Conservation (phyloP, 495 filamentous ascomycete species). For the Trichoderma parareesei region DNA sequence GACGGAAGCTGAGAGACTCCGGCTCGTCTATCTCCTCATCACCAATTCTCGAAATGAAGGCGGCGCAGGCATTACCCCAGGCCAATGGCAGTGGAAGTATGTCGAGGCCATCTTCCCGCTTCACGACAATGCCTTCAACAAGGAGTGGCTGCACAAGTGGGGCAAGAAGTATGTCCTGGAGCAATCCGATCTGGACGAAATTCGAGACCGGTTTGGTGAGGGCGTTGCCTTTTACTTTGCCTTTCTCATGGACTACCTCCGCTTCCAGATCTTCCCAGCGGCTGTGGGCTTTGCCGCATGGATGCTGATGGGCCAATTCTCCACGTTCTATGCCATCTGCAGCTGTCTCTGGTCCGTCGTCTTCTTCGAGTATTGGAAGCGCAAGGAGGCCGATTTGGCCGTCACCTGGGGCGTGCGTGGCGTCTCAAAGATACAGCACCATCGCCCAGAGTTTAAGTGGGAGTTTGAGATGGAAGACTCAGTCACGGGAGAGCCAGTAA, state of each 20-base stretch:
- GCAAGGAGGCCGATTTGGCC: slow-evolving; percentile 82
- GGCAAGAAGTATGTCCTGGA: slow-evolving; percentile 71
- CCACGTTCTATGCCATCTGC: slow-evolving; percentile 70
- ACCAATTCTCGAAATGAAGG: slow-evolving; percentile 73
- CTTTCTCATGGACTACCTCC: slow-evolving; percentile 88
- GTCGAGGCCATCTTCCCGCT: slow-evolving; percentile 81
- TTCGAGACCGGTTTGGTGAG: slow-evolving; percentile 86
- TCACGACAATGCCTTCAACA: slow-evolving; percentile 83
- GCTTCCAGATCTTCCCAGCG: slow-evolving; percentile 77
- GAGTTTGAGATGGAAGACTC: slow-evolving; percentile 70
- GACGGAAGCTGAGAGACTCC: slow-evolving; percentile 79
- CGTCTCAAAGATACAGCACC: slow-evolving; percentile 72
- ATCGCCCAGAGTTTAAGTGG: slow-evolving; percentile 67
- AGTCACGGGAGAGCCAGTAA: slow-evolving; percentile 73
- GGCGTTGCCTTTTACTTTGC: slow-evolving; percentile 96
- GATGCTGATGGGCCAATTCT: slow-evolving; percentile 77
- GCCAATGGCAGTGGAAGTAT: slow-evolving; percentile 74
- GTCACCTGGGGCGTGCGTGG: slow-evolving; percentile 88
- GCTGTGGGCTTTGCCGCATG: slow-evolving; percentile 73
- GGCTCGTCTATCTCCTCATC: slow-evolving; percentile 79
- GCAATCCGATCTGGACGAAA: slow-evolving; percentile 68
- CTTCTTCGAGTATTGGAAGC: slow-evolving; percentile 96
- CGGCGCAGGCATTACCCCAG: slow-evolving; percentile 81
- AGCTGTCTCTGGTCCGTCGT: slow-evolving; percentile 82
- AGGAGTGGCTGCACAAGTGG: slow-evolving; percentile 85